Conservation (phyloP, 768 basidiomycete species). For the Favolaschia claudopus region DNA sequence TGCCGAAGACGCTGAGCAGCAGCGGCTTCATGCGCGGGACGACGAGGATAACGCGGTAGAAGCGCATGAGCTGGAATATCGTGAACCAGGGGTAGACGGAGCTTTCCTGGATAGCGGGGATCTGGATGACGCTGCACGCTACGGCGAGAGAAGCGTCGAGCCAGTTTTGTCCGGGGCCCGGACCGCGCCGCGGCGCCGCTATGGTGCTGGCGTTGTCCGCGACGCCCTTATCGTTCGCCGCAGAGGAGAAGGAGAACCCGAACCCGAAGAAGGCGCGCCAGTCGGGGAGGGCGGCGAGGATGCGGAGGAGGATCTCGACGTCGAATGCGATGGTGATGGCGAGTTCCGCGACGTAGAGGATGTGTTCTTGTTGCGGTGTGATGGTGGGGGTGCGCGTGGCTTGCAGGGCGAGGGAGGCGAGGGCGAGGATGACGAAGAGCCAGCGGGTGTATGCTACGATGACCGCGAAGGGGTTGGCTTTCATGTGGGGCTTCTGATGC, state of each 20-base stretch:
- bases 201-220: too few relatives aligned
- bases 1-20: conserved; percentile 88
- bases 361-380: conserved; percentile 48
- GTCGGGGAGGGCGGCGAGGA: conserved; percentile 76
- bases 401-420: conserved; percentile 75
- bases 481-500: conserved; percentile 51
- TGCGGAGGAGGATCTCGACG: conserved; percentile 82
- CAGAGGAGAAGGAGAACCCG: conserved; percentile 32
- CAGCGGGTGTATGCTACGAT: conserved; percentile 67
- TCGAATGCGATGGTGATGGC: conserved; percentile 86
- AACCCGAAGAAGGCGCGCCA: conserved; percentile 81
- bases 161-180: conserved; percentile 56
- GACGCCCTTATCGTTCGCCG: background rate
- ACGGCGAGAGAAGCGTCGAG: conserved; percentile 82
- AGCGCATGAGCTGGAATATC: conserved; percentile 83
- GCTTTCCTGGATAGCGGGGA: conserved; percentile 75
- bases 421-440: conserved; percentile 80
- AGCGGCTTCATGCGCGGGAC: conserved; percentile 91
- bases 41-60: conserved; percentile 91
- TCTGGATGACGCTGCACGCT: conserved; percentile 80
- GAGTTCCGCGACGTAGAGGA: conserved; percentile 74
- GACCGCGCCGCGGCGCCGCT: background rate
- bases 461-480: conserved; percentile 57
- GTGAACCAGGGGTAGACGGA: conserved; percentile 88
- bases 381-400: conserved; percentile 69